phyloP scores from a whole-genome alignment of 2,329 filamentous ascomycete genomes.

The Stagonosporopsis cucurbitacearum region DNA sequence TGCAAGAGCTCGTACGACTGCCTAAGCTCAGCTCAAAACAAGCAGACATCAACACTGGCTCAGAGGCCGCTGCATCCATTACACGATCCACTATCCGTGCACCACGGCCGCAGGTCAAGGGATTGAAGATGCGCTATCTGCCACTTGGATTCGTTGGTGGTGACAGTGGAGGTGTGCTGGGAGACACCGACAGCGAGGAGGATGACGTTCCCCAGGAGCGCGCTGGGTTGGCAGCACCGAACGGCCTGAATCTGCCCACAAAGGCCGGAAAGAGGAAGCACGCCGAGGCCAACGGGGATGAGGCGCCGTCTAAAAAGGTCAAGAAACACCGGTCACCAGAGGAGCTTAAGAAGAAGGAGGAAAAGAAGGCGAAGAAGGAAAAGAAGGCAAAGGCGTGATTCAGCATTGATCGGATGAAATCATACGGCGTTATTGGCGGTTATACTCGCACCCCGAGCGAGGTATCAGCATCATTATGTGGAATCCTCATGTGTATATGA shows the following conservation, averaged over 20 bases:
- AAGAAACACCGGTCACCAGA: slow-evolving; percentile 47
- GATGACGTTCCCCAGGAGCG: slow-evolving; percentile 44
- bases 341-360: slow-evolving; percentile 46
- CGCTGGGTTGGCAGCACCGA: slow-evolving; percentile 35
- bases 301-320: slow-evolving; percentile 48
- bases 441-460: background rate
- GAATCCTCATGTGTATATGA: background rate
- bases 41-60: slow-evolving; percentile 50
- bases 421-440: background rate
- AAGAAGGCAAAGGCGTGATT: slow-evolving; percentile 35
- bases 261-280: slow-evolving; percentile 49
- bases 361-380: slow-evolving; percentile 49
- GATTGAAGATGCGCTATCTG: slow-evolving; percentile 70
- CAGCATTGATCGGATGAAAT: background rate
- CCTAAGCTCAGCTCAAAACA: slow-evolving; percentile 51
- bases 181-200: slow-evolving; percentile 50
- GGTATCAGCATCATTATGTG: background rate
- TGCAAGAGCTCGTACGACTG: slow-evolving; percentile 68
- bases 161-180: slow-evolving; percentile 53
- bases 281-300: slow-evolving; percentile 39
- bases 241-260: slow-evolving; percentile 30
- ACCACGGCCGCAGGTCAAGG: slow-evolving; percentile 70
- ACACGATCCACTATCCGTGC: slow-evolving; percentile 59
- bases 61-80: slow-evolving; percentile 50
- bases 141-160: slow-evolving; percentile 65